Evolutionary conservation across 2,329 filamentous ascomycete species (phyloP), one percentile per base, ranked within the genome.

Genomic region (Dactylellina parvicollis): DNA sequence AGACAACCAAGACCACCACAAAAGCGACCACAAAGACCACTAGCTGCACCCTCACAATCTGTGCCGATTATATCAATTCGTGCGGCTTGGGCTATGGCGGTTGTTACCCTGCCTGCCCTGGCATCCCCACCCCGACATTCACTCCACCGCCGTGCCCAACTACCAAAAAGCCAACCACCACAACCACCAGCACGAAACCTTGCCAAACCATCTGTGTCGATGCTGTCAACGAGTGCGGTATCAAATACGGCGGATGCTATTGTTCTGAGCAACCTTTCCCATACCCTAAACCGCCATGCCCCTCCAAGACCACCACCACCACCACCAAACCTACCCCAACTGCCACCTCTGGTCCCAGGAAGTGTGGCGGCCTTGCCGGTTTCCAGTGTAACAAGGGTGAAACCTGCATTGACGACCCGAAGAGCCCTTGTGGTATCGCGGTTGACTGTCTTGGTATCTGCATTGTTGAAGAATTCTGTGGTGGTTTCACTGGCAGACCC

Each of bases 401-500:
- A 28, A 73, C 47, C 30, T 73, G 69, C 20, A 73, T 73, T 28
- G 60, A 73, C 40, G 54, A 73, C 24, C 69, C 69, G 47, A 73
- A 55, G 54, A 66, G 60, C 54, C 54, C 69, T 40, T 73, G 69
- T 24, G 54, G 60, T 42, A 73, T 73, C 36, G 69, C 69, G 20
- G 69, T 50, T 26, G 69, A 73, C 44, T 73, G 69, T 28, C 69
- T 66, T 10, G 69, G 69, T 32, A 66, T 73, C 28, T 73, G 69
- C 24, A 40, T 73, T 28, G 50, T 64, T 3, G 60, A 55, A 18
- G 24, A 73, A 28, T 61, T 61, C 60, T 84, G 83, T 71, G 82
- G 82, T 30, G 83, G 82, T 0, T 80, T 84, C 52, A 79, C 79
- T 0, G 81, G 79, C 0, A 76, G 79, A 20, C 26, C 0, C 1